Conservation (phyloP, 441 rosid genomes). For the Populus hybrid region DNA sequence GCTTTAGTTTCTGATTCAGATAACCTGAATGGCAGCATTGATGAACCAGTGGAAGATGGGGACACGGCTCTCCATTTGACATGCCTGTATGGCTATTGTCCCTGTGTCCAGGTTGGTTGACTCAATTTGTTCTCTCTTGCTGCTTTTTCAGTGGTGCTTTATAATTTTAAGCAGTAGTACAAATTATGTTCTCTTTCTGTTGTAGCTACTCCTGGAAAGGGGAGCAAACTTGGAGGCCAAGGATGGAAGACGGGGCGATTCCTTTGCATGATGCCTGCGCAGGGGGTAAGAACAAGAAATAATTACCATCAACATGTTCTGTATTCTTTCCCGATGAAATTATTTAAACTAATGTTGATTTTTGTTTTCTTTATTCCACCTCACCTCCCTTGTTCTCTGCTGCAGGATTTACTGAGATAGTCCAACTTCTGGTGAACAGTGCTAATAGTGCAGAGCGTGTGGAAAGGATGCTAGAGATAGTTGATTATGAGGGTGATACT, state of each 20-base stretch:
- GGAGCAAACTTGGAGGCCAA: conserved; percentile 76
- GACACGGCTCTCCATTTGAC: conserved; percentile 86
- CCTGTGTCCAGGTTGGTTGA: conserved; percentile 72
- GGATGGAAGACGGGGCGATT: conserved; percentile 82
- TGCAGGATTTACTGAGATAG: conserved; percentile 69
- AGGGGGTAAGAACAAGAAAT: conserved; percentile 44
- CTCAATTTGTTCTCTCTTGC: background rate
- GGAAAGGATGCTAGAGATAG: conserved; percentile 71
- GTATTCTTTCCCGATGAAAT: background rate
- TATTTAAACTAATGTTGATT: background rate
- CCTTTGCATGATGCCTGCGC: conserved; percentile 94
- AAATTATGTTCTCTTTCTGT: background rate
- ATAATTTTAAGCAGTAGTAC: background rate
- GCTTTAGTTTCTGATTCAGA: conserved; percentile 34
- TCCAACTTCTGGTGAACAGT: conserved; percentile 53
- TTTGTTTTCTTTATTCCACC: background rate
- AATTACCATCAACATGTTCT: background rate
- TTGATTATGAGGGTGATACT: conserved; percentile 73
- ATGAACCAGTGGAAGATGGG: conserved; percentile 80
- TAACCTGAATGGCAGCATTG: conserved; percentile 58
- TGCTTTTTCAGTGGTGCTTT: background rate
- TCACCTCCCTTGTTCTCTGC: background rate
- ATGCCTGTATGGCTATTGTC: conserved; percentile 75
- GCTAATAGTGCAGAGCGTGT: conserved; percentile 43
- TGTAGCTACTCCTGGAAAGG: conserved; percentile 76